Percentiles rank a stretch among this genome's conserved stretches.
phyloP scores from a whole-genome alignment of 306 rosid species.

The Astragalus glycyphyllos region DNA sequence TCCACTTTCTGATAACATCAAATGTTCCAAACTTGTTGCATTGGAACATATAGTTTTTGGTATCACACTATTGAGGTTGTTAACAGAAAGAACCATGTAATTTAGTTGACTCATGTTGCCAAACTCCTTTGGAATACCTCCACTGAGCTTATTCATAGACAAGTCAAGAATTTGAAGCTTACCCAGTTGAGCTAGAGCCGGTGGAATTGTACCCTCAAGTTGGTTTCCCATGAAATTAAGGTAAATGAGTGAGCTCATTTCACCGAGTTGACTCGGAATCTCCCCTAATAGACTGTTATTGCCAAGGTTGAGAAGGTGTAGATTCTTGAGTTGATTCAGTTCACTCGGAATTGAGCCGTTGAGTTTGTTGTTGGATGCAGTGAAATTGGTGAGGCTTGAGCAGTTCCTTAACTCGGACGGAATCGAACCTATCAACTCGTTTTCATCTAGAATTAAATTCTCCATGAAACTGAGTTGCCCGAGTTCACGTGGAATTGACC shows the following conservation, averaged over 20 bases:
- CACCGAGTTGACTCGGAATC: constrained; percentile 78
- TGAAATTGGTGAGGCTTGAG: constrained; percentile 68
- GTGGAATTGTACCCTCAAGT: constrained; percentile 73
- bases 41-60: constrained; percentile 79
- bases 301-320: constrained; percentile 66
- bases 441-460: constrained; percentile 67
- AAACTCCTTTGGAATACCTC: constrained; percentile 73
- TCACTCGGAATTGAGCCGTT: constrained; percentile 74
- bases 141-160: constrained; percentile 71
- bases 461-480: constrained; percentile 62
- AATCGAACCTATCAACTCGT: constrained; percentile 71
- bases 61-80: constrained; percentile 66
- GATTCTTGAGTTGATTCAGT: constrained; percentile 64
- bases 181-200: constrained; percentile 60
- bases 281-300: constrained; percentile 71
- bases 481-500: constrained; percentile 72
- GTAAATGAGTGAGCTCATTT: constrained; percentile 65
- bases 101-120: constrained; percentile 66
- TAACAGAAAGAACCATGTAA: constrained; percentile 75
- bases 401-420: constrained; percentile 85
- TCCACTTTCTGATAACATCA: constrained; percentile 61
- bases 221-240: constrained; percentile 75
- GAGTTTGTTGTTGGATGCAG: constrained; percentile 69
- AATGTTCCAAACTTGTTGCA: constrained; percentile 71
- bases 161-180: constrained; percentile 80